A percentile compares a stretch with the other conserved stretches of the same genome.
phyloP scores from a whole-genome alignment of 2,329 filamentous ascomycete species.

The Endoconidiophora laricicola region DNA sequence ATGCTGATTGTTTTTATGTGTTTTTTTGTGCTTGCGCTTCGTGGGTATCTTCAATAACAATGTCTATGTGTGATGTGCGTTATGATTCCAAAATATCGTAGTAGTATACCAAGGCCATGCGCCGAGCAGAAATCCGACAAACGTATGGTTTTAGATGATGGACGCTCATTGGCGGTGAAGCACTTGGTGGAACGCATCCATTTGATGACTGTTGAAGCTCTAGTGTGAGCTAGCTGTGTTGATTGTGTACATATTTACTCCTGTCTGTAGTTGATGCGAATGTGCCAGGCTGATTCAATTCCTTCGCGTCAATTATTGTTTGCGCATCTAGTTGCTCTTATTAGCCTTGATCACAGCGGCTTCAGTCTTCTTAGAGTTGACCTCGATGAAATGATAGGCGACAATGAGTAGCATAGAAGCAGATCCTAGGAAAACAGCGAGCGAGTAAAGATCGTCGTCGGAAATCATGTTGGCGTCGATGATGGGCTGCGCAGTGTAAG shows the following conservation, averaged over 20 bases:
- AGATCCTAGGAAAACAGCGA: constrained; percentile 85
- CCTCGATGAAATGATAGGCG: constrained; percentile 88
- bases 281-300: background rate
- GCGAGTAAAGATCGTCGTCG: constrained; percentile 75
- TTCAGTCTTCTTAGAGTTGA: constrained; percentile 45
- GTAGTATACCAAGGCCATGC: background rate
- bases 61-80: background rate
- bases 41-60: constrained; percentile 3
- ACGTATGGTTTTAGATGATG: no score
- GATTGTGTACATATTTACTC: background rate
- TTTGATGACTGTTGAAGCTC: no score
- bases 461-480: constrained; percentile 61
- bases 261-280: background rate
- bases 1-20: no score
- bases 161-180: no score
- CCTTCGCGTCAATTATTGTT: background rate
- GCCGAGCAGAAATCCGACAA: no score
- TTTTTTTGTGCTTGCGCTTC: no score
- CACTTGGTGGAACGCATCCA: no score
- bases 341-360: constrained; percentile 6
- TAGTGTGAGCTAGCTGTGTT: no score
- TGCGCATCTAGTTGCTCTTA: constrained; percentile 8
- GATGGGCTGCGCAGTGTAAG: constrained; percentile 8
- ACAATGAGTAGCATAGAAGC: constrained; percentile 85
- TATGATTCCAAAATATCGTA: no score